These are phyloP conservation scores for Straminergon stramineum DNA, from an alignment of 225 moss, liverwort and hornwort genomes.

Conservation along the genomic window DNA sequence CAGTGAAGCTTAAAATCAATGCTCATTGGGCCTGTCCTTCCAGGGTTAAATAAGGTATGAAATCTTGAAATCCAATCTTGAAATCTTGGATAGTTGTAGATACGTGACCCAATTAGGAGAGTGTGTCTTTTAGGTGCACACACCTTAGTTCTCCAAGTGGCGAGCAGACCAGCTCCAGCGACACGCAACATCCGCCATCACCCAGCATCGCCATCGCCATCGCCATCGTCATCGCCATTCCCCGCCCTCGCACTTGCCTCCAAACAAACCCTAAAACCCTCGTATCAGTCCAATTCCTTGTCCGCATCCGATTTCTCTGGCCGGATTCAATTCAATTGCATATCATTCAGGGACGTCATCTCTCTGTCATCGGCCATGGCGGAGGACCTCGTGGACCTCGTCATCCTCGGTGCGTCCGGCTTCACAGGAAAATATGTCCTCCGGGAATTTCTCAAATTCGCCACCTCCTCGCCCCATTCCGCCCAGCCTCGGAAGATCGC, in stretches of 20 bases:
- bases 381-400: constrained; percentile 64
- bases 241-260: neutral
- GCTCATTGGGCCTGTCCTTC: too few relatives aligned
- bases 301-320: too few relatives aligned
- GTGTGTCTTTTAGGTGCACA: too few relatives aligned
- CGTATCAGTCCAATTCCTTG: too few relatives aligned
- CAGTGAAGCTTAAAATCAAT: neutral
- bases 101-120: too few relatives aligned
- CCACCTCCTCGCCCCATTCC: constrained; percentile 7
- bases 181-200: too few relatives aligned
- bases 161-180: neutral
- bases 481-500: constrained; percentile 44
- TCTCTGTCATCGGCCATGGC: constrained; percentile 7
- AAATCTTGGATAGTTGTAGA: too few relatives aligned
- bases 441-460: constrained; percentile 72
- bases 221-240: neutral
- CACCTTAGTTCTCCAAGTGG: neutral
- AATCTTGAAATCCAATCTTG: too few relatives aligned
- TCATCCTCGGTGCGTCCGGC: constrained; percentile 81
- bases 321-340: neutral
- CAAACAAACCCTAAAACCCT: neutral
- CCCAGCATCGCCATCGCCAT: too few relatives aligned
- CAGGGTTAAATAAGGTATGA: too few relatives aligned
- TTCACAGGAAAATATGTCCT: constrained; percentile 90
- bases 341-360: too few relatives aligned